phyloP scores from a whole-genome alignment of 73 alveolate species.

The Paramecium bursaria region DNA sequence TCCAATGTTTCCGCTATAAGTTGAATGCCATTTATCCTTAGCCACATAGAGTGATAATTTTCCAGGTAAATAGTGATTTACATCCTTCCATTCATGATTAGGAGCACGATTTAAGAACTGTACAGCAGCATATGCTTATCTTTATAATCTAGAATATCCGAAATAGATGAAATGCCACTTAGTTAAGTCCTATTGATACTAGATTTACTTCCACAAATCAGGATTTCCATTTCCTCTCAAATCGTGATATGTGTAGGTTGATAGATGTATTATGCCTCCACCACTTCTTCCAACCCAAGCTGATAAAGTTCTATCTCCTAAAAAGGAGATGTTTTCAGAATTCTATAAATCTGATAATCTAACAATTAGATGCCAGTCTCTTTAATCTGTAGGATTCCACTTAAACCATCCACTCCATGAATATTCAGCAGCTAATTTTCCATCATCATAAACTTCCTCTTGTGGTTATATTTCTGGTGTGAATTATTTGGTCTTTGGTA shows the following conservation, averaged over 20 bases:
- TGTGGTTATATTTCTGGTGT: too few species aligned
- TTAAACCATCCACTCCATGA: constrained; percentile 60
- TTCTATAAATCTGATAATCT: not conserved
- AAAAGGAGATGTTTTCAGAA: not conserved
- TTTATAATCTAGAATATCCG: constrained; percentile 38
- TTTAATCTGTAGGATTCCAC: constrained; percentile 43
- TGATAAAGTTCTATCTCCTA: constrained; percentile 46
- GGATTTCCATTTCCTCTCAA: constrained; percentile 6
- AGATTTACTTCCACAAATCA: not conserved
- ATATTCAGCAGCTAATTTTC: constrained; percentile 28
- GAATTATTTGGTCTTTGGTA: too few species aligned
- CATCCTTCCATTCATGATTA: not conserved
- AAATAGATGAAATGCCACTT: constrained; percentile 50
- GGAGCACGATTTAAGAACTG: constrained; percentile 5
- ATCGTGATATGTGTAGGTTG: not conserved
- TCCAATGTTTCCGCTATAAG: constrained; percentile 63
- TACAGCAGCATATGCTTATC: constrained; percentile 19
- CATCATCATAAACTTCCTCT: constrained; percentile 1
- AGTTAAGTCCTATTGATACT: constrained; percentile 1
- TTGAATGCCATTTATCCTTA: constrained; percentile 17
- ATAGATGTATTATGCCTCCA: not conserved
- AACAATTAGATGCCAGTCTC: constrained; percentile 55
- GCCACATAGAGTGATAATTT: constrained; percentile 10
- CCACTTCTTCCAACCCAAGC: constrained; percentile 60
- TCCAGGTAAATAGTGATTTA: constrained; percentile 10